Conservation (phyloP, 2,329 filamentous ascomycete species). For the Cyphellophora attinorum region DNA sequence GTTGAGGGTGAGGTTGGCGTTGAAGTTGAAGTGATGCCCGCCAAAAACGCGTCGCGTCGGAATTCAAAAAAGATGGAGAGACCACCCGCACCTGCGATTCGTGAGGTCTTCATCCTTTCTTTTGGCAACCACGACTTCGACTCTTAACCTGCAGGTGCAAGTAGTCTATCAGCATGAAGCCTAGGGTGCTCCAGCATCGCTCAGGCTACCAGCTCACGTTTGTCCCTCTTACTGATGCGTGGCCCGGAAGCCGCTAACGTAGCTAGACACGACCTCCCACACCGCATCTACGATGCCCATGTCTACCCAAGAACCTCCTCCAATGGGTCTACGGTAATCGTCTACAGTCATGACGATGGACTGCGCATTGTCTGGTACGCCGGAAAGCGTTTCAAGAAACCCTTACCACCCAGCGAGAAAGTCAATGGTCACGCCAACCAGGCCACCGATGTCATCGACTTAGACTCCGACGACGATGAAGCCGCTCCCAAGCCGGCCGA, state of each 20-base stretch:
- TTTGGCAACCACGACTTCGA: no score
- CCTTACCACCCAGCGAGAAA: slow-evolving; percentile 23
- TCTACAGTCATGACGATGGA: slow-evolving; percentile 51
- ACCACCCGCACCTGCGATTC: no score
- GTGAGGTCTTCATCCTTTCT: no score
- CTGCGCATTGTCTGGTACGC: slow-evolving; percentile 53
- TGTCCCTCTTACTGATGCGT: neutral
- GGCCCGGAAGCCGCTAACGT: neutral
- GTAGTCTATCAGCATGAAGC: no score
- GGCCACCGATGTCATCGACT: slow-evolving; percentile 47
- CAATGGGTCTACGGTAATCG: slow-evolving; percentile 52
- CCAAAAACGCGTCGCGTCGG: no score
- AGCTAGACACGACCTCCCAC: slow-evolving; percentile 50
- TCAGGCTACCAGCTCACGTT: slow-evolving; percentile 35
- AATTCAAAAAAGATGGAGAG: no score
- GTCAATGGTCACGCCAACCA: slow-evolving; percentile 25
- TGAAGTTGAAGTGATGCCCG: no score
- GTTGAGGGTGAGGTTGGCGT: no score
- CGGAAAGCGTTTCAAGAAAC: slow-evolving; percentile 37
- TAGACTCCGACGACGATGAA: slow-evolving; percentile 47
- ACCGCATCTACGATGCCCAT: slow-evolving; percentile 46
- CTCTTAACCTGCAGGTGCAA: no score
- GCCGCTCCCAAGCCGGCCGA: slow-evolving; percentile 31
- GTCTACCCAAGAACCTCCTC: slow-evolving; percentile 49
- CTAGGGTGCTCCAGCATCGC: slow-evolving; percentile 28